Conservation (phyloP, 345 rosid species). For the Trapa incisa region DNA sequence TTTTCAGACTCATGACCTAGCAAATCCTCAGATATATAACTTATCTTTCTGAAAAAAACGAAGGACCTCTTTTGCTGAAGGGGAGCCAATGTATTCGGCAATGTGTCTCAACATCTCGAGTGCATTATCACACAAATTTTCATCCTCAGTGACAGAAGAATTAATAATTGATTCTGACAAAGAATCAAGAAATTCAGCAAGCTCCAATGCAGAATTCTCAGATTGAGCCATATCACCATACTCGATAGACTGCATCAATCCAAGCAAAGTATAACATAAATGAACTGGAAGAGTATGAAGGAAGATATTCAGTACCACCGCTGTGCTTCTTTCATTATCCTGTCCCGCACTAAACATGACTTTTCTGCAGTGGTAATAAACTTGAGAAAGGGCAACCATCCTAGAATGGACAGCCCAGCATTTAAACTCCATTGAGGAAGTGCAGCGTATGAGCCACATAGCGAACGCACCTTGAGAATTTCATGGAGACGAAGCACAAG, state of each 20-base stretch:
- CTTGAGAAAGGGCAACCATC: neutral
- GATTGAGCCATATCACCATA: slow-evolving; percentile 27
- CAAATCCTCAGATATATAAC: neutral
- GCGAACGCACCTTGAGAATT: slow-evolving; percentile 25
- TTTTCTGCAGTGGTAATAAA: neutral
- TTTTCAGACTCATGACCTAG: slow-evolving; percentile 3
- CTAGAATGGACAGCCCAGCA: neutral
- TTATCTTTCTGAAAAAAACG: neutral
- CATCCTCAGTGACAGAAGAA: slow-evolving; percentile 19
- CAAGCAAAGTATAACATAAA: neutral
- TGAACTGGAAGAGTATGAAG: neutral
- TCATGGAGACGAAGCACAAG: slow-evolving; percentile 27
- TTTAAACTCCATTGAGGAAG: neutral
- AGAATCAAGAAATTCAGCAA: slow-evolving; percentile 38
- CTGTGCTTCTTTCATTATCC: neutral
- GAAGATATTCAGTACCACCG: neutral
- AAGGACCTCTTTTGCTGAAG: slow-evolving; percentile 46
- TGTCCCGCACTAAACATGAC: neutral
- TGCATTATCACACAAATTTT: slow-evolving; percentile 24
- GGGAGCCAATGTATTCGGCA: slow-evolving; percentile 26
- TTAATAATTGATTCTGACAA: slow-evolving; percentile 17
- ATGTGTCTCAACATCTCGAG: slow-evolving; percentile 29
- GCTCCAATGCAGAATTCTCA: slow-evolving; percentile 30
- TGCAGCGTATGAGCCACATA: neutral
- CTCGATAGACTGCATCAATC: slow-evolving; percentile 17